phyloP scores from a whole-genome alignment of 2,329 filamentous ascomycete genomes.

The Stachybotrys chlorohalonatus region DNA sequence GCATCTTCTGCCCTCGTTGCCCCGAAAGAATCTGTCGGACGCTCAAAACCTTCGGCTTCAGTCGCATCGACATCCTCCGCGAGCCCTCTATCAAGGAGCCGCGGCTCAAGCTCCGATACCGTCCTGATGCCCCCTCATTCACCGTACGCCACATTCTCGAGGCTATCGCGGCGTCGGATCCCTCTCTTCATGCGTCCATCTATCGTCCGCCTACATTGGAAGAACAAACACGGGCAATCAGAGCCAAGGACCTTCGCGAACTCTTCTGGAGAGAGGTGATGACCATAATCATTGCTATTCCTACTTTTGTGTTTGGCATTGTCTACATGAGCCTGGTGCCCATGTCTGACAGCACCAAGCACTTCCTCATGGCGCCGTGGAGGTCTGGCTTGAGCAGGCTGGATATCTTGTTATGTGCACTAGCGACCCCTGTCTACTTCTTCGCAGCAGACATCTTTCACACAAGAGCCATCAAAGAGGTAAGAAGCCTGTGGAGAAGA shows the following conservation, averaged over 20 bases:
- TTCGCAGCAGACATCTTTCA: conserved; percentile 84
- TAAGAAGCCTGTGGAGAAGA: conserved; percentile 67
- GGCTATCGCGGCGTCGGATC: conserved; percentile 57
- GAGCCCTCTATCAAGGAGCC: conserved; percentile 52
- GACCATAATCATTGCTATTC: conserved; percentile 62
- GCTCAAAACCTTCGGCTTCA: conserved; percentile 41
- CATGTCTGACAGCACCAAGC: conserved; percentile 42
- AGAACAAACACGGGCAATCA: conserved; percentile 67
- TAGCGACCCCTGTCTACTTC: conserved; percentile 82
- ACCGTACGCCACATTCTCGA: conserved; percentile 68
- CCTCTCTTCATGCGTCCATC: conserved; percentile 57
- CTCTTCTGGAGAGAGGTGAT: conserved; percentile 64
- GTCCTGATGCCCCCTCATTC: conserved; percentile 56
- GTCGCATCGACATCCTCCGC: conserved; percentile 41
- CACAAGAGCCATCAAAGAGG: conserved; percentile 65
- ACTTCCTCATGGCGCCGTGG: conserved; percentile 63
- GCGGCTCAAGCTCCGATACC: conserved; percentile 62
- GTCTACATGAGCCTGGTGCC: conserved; percentile 82
- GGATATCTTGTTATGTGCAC: conserved; percentile 70
- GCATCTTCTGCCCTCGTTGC: conserved; percentile 69
- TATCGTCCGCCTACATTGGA: conserved; percentile 78
- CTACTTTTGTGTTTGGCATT: conserved; percentile 79
- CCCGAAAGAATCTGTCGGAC: conserved; percentile 47
- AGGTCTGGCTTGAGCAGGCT: conserved; percentile 64
- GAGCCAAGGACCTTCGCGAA: conserved; percentile 57